Base-by-base conservation (phyloP, 306 rosid genomes). In the Rubus idaeus region DNA sequence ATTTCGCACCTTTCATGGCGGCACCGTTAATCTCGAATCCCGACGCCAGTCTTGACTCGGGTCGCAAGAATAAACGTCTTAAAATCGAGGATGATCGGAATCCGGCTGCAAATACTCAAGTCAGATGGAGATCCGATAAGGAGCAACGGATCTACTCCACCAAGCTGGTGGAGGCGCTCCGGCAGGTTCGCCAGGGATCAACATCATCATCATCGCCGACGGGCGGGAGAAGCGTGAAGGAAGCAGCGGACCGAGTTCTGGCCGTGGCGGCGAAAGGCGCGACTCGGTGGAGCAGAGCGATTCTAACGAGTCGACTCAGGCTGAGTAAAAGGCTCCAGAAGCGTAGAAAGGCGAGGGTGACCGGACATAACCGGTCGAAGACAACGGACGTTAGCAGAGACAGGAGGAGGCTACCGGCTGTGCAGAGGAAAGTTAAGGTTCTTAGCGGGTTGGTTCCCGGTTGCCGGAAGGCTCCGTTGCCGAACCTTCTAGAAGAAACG, bases 271-370 rank as follows among this genome's bases (percentile, higher is more conserved):
- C 96, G 20, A 87, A 81, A 67, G 97, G 99, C 0, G 80, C 83
- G 73, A 90, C 97, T 35, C 89, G 94, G 57, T 95, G 99, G 99
- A 95, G 99, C 89, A 87, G 91, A 50, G 93, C 96, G 52, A 90
- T 95, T 57, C 91, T 95, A 40, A 76, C 83, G 11, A 80, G 61
- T 63, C 92, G 90, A n/a, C 79, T 87, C 61, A 72, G 84, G 7
- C 61, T 78, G 74, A 55, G 40, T 18, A 73, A 37, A 78, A 89
- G 68, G 69, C 77, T 84, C 60, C 75, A 76, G 62, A 82, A 78
- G 41, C 84, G 76, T 63, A 80, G 70, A 72, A 90, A 87, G 85
- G 90, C 65, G 56, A 88, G 80, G 70, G 74, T 49, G 8, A 23
- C 68, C 20, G 84, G 86, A 67, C 12, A 49, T 20, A 76, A 62